Percentiles rank a stretch among this genome's conserved stretches.
These are phyloP conservation scores for Spathaspora girioi DNA, from an alignment of 805 yeast species.

Conservation along the genomic window DNA sequence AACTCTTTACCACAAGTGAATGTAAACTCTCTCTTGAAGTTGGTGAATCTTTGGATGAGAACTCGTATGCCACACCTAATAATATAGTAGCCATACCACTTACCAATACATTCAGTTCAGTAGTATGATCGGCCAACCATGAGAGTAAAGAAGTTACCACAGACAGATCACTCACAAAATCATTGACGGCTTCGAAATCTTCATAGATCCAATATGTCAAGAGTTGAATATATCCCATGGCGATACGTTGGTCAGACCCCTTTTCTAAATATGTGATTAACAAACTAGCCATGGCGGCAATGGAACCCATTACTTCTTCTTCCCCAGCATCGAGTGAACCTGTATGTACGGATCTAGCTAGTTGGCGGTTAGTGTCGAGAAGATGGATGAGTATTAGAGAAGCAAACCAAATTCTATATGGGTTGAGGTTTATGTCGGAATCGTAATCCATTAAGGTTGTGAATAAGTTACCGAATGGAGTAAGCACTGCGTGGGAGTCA, in stretches of 20 bases:
- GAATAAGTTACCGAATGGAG: constrained; percentile 59
- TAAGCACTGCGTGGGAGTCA: constrained; percentile 7
- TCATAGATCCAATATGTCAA: constrained; percentile 76
- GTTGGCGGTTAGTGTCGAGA: constrained; percentile 51
- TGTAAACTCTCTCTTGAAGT: constrained; percentile 57
- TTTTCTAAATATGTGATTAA: constrained; percentile 57
- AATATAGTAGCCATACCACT: constrained; percentile 73
- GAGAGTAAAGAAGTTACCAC: constrained; percentile 66
- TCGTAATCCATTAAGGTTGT: constrained; percentile 73
- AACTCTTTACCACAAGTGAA: constrained; percentile 57
- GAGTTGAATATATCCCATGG: constrained; percentile 74
- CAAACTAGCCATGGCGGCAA: constrained; percentile 77
- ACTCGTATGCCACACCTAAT: constrained; percentile 78
- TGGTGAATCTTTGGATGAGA: constrained; percentile 60
- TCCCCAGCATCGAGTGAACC: constrained; percentile 55
- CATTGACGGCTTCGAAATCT: constrained; percentile 69
- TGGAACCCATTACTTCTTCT: constrained; percentile 65
- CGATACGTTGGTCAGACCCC: constrained; percentile 64
- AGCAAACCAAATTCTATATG: constrained; percentile 86
- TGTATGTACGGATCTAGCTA: constrained; percentile 45
- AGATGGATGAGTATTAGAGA: constrained; percentile 59
- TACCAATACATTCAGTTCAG: constrained; percentile 49
- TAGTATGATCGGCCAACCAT: constrained; percentile 47
- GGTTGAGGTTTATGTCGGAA: constrained; percentile 60
- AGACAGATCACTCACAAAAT: constrained; percentile 65